Evolutionary conservation across 2,329 filamentous ascomycete genomes (phyloP), one percentile per base, ranked within the genome.

Genomic region (Neocatenulostroma microsporum): DNA sequence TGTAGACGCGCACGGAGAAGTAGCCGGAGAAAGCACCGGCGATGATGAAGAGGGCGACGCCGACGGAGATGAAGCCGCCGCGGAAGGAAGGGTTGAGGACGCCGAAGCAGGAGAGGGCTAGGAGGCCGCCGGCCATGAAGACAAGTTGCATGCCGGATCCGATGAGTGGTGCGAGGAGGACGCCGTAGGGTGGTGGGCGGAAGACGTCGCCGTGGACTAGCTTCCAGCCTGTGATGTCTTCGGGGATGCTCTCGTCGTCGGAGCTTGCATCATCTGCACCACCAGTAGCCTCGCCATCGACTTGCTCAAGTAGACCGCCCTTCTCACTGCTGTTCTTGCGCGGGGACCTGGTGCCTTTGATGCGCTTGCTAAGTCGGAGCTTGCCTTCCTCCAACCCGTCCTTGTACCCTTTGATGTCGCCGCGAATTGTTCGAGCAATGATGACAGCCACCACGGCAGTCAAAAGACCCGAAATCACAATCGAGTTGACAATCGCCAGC

Each of bases 211-310:
- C 84, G 53, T 93, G 84, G 3, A 94, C 70, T 12, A 91, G 68
- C 59, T 94, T 94, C 86, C 86, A 94, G 34, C 86, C 85, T 2
- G 83, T 84, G 19, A 83, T 73, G 49, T 94, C 86, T 52, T 94
- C 86, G 5, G 84, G 59, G 0, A 73, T 63, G n/a, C n/a, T n/a
- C 1, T 85, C 83, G 32, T 86, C 83, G 36, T 85, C 83, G 4
- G 75, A 80, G 70, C 39, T 38, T 4, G 31, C 72, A 7, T 72
- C 54, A 27, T 78, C 78, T 8, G 38, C 38, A 6, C 31, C 37
- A 1, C 64, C 67, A 42, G 71, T 77, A 48, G 60, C 64, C 34
- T 69, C 73, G 25, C 46, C 67, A 28, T 65, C 69, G 21, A 49
- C 42, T 33, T 55, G 53, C 10, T 56, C 55, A 20, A 56, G 50